Percentiles rank a stretch among this genome's conserved stretches.
phyloP scores from a whole-genome alignment of 1,284 basidiomycete species.

The Heterobasidion parviporum region DNA sequence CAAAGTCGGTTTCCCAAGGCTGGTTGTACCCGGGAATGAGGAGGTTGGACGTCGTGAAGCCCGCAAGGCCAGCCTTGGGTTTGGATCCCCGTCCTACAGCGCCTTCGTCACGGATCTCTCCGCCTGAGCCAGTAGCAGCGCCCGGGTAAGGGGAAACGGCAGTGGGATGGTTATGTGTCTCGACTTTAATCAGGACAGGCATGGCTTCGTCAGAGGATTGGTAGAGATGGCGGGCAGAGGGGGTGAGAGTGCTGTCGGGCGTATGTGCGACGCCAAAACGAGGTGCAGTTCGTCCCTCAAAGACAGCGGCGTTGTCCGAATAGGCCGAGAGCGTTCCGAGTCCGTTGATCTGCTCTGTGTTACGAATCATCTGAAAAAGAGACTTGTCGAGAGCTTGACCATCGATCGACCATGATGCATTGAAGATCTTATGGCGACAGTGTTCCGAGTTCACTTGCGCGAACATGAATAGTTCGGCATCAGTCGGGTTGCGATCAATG shows the following conservation, averaged over 20 bases:
- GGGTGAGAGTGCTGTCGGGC: constrained; percentile 24
- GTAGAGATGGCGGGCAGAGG: constrained; percentile 40
- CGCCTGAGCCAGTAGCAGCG: constrained; percentile 95
- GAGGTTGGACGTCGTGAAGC: constrained; percentile 95
- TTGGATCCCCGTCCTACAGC: constrained; percentile 92
- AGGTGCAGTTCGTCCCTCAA: constrained; percentile 73
- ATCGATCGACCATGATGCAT: constrained; percentile 93
- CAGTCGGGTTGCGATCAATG: constrained; percentile 79
- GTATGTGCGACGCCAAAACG: constrained; percentile 67
- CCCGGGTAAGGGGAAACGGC: constrained; percentile 98
- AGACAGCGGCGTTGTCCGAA: constrained; percentile 96
- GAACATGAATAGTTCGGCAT: constrained; percentile 99
- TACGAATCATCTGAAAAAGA: constrained; percentile 96
- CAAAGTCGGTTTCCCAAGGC: constrained; percentile 91
- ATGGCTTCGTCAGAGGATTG: constrained; percentile 59
- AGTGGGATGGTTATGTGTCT: constrained; percentile 99
- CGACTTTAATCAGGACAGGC: constrained; percentile 94
- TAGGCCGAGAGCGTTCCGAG: constrained; percentile 91
- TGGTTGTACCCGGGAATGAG: constrained; percentile 83
- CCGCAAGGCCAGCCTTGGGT: constrained; percentile 92
- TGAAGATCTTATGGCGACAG: constrained; percentile 99
- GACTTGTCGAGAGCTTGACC: constrained; percentile 62
- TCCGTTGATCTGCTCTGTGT: constrained; percentile 80
- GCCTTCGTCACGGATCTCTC: constrained; percentile 97
- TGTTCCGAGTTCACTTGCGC: constrained; percentile 99